Evolutionary conservation across 495 filamentous ascomycete species (phyloP), one percentile per base, ranked within the genome.

Genomic region (Diplogelasinospora grovesii): DNA sequence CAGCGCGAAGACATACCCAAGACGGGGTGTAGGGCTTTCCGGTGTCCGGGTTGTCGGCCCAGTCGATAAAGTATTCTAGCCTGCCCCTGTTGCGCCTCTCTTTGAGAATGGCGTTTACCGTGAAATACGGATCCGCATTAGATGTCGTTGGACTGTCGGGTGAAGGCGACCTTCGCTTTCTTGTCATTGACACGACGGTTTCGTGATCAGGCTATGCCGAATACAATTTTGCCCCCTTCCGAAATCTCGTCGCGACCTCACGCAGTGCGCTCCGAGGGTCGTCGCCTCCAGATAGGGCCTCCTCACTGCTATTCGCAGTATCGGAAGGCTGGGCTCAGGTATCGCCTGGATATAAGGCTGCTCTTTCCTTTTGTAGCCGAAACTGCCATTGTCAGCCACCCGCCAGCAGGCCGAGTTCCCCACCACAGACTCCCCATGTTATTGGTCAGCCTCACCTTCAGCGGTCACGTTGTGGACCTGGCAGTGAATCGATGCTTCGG

Each of bases 1-100:
- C 15, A 14, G 6, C 2, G 15, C 9, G 38, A 10, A 10, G 11
- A 41, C 53, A 14, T 66, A 70, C 68, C 68, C 68, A 71, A 33
- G 54, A 60, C 14, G 60, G 63, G 15, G 43, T 20, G 44, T 63
- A 63, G 1, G 18, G 36, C 39, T 58, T 38, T 11, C 66, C 63
- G 14, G 57, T 60, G 10, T 36, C 29, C 36, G 68, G 61, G 36
- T 59, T 49, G 25, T 57, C 53, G 5, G 49, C 60, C 68, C 66
- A 70, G 37, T 70, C 66, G 22, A 69, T 51, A 35, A 49, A 15
- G 35, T 68, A 71, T 8, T 49, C 41, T 22, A 49, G 41, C 33
- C 52, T 53, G 8, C 62, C 55, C 13, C 37, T 41, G 19, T 46
- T 35, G 6, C n/a, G 5, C 41, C 59, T 63, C 58, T 71, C 65